A percentile compares a stretch with the other conserved stretches of the same genome.
phyloP scores from a whole-genome alignment of 2,329 filamentous ascomycete species.

The Aspergillus udagawae region DNA sequence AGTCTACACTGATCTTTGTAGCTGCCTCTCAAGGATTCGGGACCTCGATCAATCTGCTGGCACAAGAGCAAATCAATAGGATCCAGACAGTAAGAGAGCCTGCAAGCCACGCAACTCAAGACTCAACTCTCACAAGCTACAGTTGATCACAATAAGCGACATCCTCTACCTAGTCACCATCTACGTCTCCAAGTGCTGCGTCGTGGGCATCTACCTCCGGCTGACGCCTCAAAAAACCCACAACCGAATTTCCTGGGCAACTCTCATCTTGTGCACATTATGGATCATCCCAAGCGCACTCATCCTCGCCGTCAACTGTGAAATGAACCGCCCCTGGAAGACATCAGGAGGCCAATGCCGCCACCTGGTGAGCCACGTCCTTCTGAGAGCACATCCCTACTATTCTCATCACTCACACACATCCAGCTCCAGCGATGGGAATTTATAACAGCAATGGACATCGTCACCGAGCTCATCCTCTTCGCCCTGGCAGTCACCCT shows the following conservation, averaged over 20 bases:
- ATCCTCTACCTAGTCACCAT: slow-evolving; percentile 42
- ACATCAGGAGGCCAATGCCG: slow-evolving; percentile 20
- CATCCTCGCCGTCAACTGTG: slow-evolving; percentile 40
- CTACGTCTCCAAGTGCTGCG: slow-evolving; percentile 36
- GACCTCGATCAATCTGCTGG: slow-evolving; percentile 27
- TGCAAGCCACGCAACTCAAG: neutral
- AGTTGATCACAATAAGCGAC: slow-evolving; percentile 36
- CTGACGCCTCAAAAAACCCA: slow-evolving; percentile 44
- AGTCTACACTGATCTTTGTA: slow-evolving; percentile 29
- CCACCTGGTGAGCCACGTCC: slow-evolving; percentile 18
- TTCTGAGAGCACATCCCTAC: neutral
- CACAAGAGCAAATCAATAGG: slow-evolving; percentile 15
- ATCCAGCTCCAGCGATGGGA: slow-evolving; percentile 29
- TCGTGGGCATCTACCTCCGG: slow-evolving; percentile 43
- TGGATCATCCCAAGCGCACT: slow-evolving; percentile 40
- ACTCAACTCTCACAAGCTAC: neutral
- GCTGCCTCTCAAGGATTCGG: slow-evolving; percentile 32
- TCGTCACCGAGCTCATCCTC: slow-evolving; percentile 33
- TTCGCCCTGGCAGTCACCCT: slow-evolving; percentile 27
- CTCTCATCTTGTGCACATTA: slow-evolving; percentile 33
- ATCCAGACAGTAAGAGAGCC: slow-evolving; percentile 24
- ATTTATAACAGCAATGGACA: slow-evolving; percentile 32
- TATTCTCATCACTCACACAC: neutral
- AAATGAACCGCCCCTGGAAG: slow-evolving; percentile 36
- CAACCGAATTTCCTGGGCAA: slow-evolving; percentile 30